Evolutionary conservation across 495 filamentous ascomycete species (phyloP).

Genomic region (Penicillium fimorum): DNA sequence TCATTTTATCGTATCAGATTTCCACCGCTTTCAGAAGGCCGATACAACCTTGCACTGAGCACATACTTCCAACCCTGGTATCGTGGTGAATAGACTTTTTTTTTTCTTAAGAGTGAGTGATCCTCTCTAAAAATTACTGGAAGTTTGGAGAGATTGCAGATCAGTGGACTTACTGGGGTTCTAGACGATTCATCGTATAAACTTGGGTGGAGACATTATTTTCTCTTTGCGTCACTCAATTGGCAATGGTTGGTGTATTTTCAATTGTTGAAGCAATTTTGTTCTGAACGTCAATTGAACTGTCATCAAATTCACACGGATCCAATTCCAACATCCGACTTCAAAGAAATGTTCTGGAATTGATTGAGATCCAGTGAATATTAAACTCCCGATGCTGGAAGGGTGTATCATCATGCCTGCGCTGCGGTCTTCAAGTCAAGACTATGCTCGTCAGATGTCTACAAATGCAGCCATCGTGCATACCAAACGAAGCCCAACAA

Average conservation of each 20-base stretch:
- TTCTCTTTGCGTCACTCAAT: neutral
- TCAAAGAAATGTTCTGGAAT: neutral
- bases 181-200: conserved; percentile 11
- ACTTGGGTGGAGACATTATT: neutral
- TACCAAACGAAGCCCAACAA: neutral
- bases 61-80: conserved; percentile 17
- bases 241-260: neutral
- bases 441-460: conserved; percentile 8
- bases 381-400: conserved; percentile 1
- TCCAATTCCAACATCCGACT: neutral
- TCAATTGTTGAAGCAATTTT: neutral
- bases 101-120: neutral
- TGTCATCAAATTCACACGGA: neutral
- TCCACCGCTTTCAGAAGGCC: conserved; percentile 23
- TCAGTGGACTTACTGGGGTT: conserved; percentile 9
- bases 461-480: neutral
- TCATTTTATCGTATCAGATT: conserved; percentile 13
- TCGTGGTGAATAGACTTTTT: neutral
- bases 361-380: neutral
- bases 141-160: conserved; percentile 6
- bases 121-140: neutral
- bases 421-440: conserved; percentile 7
- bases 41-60: conserved; percentile 25
- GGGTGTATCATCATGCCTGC: conserved; percentile 21
- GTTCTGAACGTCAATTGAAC: neutral